These are phyloP conservation scores for Omphalea diandra DNA, from an alignment of 441 rosid genomes.

Conservation along the genomic window DNA sequence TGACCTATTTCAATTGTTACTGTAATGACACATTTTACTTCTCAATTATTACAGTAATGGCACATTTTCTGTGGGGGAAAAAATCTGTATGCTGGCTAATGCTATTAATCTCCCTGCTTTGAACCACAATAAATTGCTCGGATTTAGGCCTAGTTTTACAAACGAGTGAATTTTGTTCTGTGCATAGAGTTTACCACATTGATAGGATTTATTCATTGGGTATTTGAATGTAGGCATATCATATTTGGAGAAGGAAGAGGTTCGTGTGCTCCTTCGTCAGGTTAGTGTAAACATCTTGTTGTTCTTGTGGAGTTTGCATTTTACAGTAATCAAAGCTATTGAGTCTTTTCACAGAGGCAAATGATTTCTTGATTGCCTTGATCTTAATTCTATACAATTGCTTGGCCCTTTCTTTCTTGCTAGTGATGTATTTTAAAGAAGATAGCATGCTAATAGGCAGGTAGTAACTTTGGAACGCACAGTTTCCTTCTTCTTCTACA, in stretches of 20 bases:
- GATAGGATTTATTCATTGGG: conserved; percentile 16
- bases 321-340: not conserved
- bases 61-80: not conserved
- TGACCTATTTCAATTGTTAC: too few species aligned
- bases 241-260: conserved; percentile 94
- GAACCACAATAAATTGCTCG: not conserved
- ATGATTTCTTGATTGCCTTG: not conserved
- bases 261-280: conserved; percentile 85
- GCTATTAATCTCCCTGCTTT: conserved; percentile 1
- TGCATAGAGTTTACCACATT: conserved; percentile 19
- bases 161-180: conserved; percentile 17
- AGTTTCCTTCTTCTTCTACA: not conserved
- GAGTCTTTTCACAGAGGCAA: not conserved
- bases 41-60: not conserved
- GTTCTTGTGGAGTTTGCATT: not conserved
- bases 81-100: not conserved
- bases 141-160: not conserved
- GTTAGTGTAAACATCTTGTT: conserved; percentile 38
- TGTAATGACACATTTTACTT: not conserved
- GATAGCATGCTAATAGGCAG: not conserved
- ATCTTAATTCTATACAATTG: conserved; percentile 11
- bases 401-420: not conserved
- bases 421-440: not conserved
- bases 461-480: not conserved
- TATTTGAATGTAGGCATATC: conserved; percentile 58